phyloP scores from a whole-genome alignment of 2,329 filamentous ascomycete species.

The Paecilomyces dactylethromorphus region DNA sequence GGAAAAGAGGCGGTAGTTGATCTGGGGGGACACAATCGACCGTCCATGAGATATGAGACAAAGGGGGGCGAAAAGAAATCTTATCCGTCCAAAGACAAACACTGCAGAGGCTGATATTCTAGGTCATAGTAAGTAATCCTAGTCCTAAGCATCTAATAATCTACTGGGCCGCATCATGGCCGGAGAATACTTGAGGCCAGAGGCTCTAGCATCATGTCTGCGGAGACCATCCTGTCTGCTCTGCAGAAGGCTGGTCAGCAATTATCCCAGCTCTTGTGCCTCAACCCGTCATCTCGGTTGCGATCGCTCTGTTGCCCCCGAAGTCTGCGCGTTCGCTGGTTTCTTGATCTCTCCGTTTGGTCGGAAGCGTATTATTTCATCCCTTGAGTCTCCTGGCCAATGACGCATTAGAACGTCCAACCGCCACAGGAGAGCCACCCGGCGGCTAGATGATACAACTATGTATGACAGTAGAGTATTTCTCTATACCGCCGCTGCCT shows the following conservation, averaged over 20 bases:
- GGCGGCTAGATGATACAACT: too few species aligned
- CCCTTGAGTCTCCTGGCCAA: not conserved
- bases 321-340: not conserved
- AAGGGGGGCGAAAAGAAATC: conserved; percentile 6
- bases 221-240: too few species aligned
- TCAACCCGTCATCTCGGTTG: too few species aligned
- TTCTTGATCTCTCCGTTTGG: not conserved
- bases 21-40: not conserved
- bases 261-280: too few species aligned
- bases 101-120: conserved; percentile 1
- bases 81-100: conserved; percentile 1
- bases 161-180: not conserved
- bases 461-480: too few species aligned
- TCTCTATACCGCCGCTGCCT: too few species aligned
- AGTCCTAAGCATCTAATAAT: not conserved
- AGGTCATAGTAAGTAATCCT: not conserved
- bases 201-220: too few species aligned
- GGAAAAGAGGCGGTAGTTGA: conserved; percentile 2
- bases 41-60: not conserved
- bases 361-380: not conserved
- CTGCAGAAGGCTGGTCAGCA: too few species aligned
- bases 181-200: too few species aligned
- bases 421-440: too few species aligned
- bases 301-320: too few species aligned
- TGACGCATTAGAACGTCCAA: not conserved